These are phyloP conservation scores for Artomyces pyxidatus DNA, from an alignment of 768 basidiomycete species.

Conservation along the genomic window DNA sequence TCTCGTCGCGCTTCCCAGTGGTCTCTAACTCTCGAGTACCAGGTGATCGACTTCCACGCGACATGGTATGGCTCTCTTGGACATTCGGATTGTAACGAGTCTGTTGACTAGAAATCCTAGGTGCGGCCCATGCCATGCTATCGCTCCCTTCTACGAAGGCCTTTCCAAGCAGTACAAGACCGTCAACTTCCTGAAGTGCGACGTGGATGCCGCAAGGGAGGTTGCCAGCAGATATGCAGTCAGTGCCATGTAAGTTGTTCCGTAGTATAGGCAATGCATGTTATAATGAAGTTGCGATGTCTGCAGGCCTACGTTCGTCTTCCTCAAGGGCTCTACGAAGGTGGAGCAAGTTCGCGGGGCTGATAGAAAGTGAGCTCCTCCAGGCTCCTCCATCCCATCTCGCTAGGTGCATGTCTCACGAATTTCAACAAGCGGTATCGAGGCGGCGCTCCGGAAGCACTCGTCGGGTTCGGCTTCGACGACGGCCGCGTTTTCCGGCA, in stretches of 20 bases:
- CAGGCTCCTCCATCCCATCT: not conserved
- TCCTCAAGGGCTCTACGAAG: conserved; percentile 58
- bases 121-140: conserved; percentile 83
- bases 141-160: conserved; percentile 68
- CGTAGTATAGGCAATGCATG: not conserved
- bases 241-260: conserved; percentile 58
- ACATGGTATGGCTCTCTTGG: conserved; percentile 50
- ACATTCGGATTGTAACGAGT: too few species aligned
- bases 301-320: conserved; percentile 76
- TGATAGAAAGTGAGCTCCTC: conserved; percentile 43
- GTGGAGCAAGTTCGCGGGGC: conserved; percentile 72
- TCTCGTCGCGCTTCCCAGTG: not conserved
- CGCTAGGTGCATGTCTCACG: not conserved
- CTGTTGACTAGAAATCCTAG: conserved; percentile 29
- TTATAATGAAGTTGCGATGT: not conserved
- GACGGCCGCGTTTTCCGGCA: conserved; percentile 52
- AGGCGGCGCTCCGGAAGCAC: conserved; percentile 49
- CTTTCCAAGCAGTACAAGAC: conserved; percentile 58
- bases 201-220: conserved; percentile 64
- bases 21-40: conserved; percentile 2
- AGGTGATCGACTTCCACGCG: conserved; percentile 87
- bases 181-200: conserved; percentile 81
- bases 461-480: conserved; percentile 31
- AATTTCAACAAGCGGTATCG: conserved; percentile 41
- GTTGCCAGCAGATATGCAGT: conserved; percentile 57